phyloP scores from a whole-genome alignment of 1,139 yeast genomes.

The Blastobotrys capitulatus region DNA sequence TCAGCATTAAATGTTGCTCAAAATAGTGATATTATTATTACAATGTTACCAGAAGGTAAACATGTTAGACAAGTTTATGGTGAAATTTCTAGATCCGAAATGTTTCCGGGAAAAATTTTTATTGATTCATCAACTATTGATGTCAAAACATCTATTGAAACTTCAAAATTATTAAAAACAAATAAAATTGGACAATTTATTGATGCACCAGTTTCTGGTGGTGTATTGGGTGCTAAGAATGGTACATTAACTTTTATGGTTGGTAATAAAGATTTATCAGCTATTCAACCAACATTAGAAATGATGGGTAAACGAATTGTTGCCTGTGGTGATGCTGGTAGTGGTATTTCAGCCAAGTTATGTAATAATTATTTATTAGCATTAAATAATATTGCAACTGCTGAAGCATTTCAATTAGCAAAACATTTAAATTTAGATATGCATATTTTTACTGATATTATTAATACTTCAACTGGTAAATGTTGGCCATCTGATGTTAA shows the following conservation, averaged over 20 bases:
- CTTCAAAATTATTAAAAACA: conserved; percentile 23
- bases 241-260: conserved; percentile 57
- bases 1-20: conserved; percentile 40
- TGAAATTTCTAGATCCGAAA: conserved; percentile 31
- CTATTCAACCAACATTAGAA: conserved; percentile 31
- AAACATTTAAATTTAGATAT: conserved; percentile 48
- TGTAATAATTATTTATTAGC: conserved; percentile 57
- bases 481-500: conserved; percentile 58
- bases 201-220: conserved; percentile 61
- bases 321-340: conserved; percentile 52
- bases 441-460: conserved; percentile 46
- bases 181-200: conserved; percentile 36
- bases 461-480: conserved; percentile 54
- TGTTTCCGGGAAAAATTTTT: conserved; percentile 21
- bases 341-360: conserved; percentile 56
- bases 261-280: conserved; percentile 29
- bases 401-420: conserved; percentile 59
- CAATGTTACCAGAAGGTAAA: conserved; percentile 58
- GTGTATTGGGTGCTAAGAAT: conserved; percentile 54
- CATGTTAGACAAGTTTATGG: conserved; percentile 45
- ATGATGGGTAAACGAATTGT: conserved; percentile 51
- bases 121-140: conserved; percentile 56
- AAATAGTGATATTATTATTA: conserved; percentile 37
- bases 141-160: conserved; percentile 43
- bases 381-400: conserved; percentile 53